Percentiles rank a stretch among this genome's conserved stretches.
Conservation (phyloP, 768 basidiomycete genomes). For the Podaxis rugospora region DNA sequence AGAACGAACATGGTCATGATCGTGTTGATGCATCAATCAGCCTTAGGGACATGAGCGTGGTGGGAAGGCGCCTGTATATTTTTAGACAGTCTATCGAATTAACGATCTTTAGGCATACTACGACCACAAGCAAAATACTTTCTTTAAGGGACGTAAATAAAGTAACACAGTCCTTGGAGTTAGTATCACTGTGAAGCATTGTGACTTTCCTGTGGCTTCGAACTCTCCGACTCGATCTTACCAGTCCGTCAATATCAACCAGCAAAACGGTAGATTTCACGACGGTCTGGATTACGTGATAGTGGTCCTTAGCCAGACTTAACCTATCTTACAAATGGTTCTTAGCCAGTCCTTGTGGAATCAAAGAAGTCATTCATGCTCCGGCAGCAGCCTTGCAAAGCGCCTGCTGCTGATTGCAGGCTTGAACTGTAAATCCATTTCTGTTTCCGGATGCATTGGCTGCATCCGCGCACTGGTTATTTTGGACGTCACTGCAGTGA, state of each 20-base stretch:
- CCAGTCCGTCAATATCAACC: too few species aligned
- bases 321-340: not conserved
- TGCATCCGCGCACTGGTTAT: slow-evolving; percentile 55
- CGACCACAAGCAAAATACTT: too few species aligned
- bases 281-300: not conserved
- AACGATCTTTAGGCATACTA: too few species aligned
- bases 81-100: too few species aligned
- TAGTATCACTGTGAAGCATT: not conserved
- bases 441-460: slow-evolving; percentile 48
- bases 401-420: slow-evolving; percentile 41
- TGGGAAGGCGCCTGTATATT: too few species aligned
- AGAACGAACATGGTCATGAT: too few species aligned
- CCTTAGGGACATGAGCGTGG: too few species aligned
- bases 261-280: too few species aligned
- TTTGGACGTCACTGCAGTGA: slow-evolving; percentile 42
- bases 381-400: slow-evolving; percentile 30
- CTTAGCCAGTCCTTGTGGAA: not conserved
- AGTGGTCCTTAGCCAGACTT: not conserved
- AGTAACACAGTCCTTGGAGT: not conserved
- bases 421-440: slow-evolving; percentile 40
- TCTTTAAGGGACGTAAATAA: too few species aligned
- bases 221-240: too few species aligned
- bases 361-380: not conserved
- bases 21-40: too few species aligned
- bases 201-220: too few species aligned